Percentiles rank a stretch among this genome's conserved stretches.
Conservation (phyloP, 495 filamentous ascomycete genomes). For the Tetracladium setigerum region DNA sequence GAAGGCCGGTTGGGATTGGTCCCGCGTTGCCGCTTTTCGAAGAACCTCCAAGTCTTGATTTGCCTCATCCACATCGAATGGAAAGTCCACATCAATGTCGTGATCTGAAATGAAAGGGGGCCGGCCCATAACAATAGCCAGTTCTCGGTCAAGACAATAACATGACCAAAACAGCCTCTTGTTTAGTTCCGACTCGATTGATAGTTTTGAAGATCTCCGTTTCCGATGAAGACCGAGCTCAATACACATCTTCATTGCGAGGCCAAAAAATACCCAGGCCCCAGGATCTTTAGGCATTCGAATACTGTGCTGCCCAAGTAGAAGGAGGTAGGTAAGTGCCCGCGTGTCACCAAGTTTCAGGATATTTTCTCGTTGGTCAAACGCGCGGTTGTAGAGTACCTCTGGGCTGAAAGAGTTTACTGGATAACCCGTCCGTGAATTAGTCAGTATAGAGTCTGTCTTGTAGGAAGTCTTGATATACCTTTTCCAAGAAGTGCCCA, state of each 20-base stretch:
- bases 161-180: conserved; percentile 47
- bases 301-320: conserved; percentile 24
- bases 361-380: conserved; percentile 21
- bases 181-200: conserved; percentile 40
- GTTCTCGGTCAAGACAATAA: conserved; percentile 44
- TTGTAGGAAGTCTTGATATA: conserved; percentile 1
- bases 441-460: no score
- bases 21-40: conserved; percentile 20
- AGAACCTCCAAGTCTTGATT: conserved; percentile 35
- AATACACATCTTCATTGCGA: conserved; percentile 45
- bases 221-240: conserved; percentile 46
- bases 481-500: conserved; percentile 26
- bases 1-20: conserved; percentile 24
- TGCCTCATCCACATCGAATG: conserved; percentile 39
- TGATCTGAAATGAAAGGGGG: conserved; percentile 45
- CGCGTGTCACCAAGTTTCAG: conserved; percentile 23
- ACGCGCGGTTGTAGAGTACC: conserved; percentile 24
- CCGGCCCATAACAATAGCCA: conserved; percentile 44
- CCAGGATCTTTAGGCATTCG: conserved; percentile 25
- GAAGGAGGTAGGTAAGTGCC: conserved; percentile 24
- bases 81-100: conserved; percentile 44
- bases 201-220: conserved; percentile 35
- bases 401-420: conserved; percentile 26
- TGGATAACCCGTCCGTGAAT: no score
- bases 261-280: conserved; percentile 32